phyloP scores from a whole-genome alignment of 2,329 filamentous ascomycete genomes.

The Exophiala aquamarina region DNA sequence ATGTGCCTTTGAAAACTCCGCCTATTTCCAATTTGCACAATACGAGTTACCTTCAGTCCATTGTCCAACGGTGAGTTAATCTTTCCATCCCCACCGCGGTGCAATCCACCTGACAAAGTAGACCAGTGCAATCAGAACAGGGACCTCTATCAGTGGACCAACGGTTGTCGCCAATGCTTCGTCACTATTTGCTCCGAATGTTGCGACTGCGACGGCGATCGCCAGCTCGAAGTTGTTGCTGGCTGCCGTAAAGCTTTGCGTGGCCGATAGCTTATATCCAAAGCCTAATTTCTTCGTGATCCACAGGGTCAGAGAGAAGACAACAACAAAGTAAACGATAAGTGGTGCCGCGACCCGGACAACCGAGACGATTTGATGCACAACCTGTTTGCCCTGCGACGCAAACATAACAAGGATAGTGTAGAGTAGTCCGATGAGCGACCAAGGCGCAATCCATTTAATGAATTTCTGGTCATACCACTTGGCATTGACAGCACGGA shows the following conservation, averaged over 20 bases:
- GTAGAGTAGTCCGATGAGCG: constrained; percentile 78
- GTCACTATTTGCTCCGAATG: constrained; percentile 73
- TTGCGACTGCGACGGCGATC: constrained; percentile 82
- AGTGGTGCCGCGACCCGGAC: constrained; percentile 78
- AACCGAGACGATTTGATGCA: constrained; percentile 80
- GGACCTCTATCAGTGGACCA: constrained; percentile 82
- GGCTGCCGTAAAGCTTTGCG: constrained; percentile 83
- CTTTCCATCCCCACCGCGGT: constrained; percentile 20
- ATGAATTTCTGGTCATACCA: constrained; percentile 72
- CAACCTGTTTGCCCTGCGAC: constrained; percentile 72
- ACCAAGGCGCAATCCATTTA: constrained; percentile 69
- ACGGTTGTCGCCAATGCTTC: constrained; percentile 82
- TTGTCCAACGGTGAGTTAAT: constrained; percentile 3
- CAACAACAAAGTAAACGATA: constrained; percentile 73
- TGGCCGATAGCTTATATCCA: constrained; percentile 67
- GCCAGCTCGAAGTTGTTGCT: constrained; percentile 94
- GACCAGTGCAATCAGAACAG: constrained; percentile 73
- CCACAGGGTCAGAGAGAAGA: constrained; percentile 70
- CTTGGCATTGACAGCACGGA: constrained; percentile 57
- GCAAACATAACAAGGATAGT: constrained; percentile 86
- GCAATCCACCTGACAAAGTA: constrained; percentile 63
- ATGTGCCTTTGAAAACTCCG: background rate
- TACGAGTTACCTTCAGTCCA: background rate
- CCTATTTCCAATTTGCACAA: background rate
- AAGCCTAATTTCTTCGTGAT: constrained; percentile 65